These are phyloP conservation scores for Saxophila tyrrhenica DNA, from an alignment of 495 filamentous ascomycete genomes.

Conservation along the genomic window DNA sequence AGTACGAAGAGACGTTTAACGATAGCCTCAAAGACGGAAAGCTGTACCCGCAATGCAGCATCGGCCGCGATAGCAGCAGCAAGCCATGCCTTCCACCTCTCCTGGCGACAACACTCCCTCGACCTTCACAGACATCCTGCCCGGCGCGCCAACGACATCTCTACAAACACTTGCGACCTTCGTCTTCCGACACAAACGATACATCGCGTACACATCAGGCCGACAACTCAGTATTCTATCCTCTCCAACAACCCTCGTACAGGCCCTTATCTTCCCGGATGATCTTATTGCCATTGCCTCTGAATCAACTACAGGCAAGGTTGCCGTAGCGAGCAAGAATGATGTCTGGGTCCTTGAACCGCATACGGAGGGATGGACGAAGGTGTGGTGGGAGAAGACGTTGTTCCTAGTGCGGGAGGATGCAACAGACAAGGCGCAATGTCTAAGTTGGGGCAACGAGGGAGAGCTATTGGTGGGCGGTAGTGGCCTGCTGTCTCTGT, in stretches of 20 bases:
- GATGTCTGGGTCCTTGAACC: slow-evolving; percentile 24
- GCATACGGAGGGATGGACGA: slow-evolving; percentile 57
- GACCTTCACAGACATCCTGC: slow-evolving; percentile 12
- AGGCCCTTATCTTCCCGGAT: slow-evolving; percentile 69
- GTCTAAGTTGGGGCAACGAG: slow-evolving; percentile 13
- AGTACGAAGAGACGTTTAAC: too few species aligned
- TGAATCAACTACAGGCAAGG: slow-evolving; percentile 51
- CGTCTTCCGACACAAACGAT: slow-evolving; percentile 14
- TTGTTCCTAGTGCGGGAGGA: slow-evolving; percentile 5
- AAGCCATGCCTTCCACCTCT: slow-evolving; percentile 1
- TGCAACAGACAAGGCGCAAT: slow-evolving; percentile 5
- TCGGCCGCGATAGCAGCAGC: background rate
- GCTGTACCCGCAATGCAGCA: background rate
- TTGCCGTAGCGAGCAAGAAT: slow-evolving; percentile 39
- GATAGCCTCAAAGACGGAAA: too few species aligned
- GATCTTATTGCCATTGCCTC: slow-evolving; percentile 24
- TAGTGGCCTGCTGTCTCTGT: slow-evolving; percentile 13
- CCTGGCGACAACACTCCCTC: background rate
- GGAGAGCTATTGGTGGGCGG: slow-evolving; percentile 17
- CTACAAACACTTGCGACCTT: slow-evolving; percentile 12
- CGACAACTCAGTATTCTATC: slow-evolving; percentile 70
- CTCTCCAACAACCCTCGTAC: slow-evolving; percentile 38
- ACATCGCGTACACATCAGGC: slow-evolving; percentile 67
- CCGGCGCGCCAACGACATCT: slow-evolving; percentile 10
- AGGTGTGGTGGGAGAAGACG: slow-evolving; percentile 41